These are phyloP conservation scores for Periconia digitata DNA, from an alignment of 2,329 filamentous ascomycete species.

Conservation along the genomic window DNA sequence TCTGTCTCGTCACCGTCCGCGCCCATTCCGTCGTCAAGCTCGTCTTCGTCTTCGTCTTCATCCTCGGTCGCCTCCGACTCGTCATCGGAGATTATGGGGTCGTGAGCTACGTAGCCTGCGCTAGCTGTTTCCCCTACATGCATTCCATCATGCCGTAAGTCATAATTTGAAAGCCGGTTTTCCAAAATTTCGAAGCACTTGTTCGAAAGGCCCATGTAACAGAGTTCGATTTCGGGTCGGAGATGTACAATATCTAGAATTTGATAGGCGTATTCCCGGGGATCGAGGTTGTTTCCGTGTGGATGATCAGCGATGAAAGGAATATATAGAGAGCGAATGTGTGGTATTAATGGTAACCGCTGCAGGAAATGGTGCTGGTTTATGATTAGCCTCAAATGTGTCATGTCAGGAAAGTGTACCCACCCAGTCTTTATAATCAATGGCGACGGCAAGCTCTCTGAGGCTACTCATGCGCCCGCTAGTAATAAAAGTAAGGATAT, in stretches of 20 bases:
- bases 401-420: constrained; percentile 29
- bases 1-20: constrained; percentile 48
- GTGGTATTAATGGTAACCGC: constrained; percentile 68
- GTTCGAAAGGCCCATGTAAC: constrained; percentile 72
- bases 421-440: constrained; percentile 80
- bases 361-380: constrained; percentile 75
- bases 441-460: constrained; percentile 69
- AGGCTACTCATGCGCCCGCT: constrained; percentile 74
- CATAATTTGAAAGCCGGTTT: constrained; percentile 52
- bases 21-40: constrained; percentile 54
- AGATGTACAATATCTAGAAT: constrained; percentile 77
- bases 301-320: constrained; percentile 67
- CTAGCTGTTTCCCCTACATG: constrained; percentile 26
- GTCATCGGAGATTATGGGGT: constrained; percentile 34
- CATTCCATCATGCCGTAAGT: constrained; percentile 35
- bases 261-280: constrained; percentile 72
- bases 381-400: constrained; percentile 4
- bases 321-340: constrained; percentile 71
- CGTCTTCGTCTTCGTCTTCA: constrained; percentile 51
- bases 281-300: constrained; percentile 57
- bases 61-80: constrained; percentile 47
- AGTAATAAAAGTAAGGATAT: constrained; percentile 72
- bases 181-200: constrained; percentile 86
- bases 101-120: neutral
- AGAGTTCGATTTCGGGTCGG: constrained; percentile 73